phyloP scores from a whole-genome alignment of 208 protist genomes.

The Leishmania lainsoni region DNA sequence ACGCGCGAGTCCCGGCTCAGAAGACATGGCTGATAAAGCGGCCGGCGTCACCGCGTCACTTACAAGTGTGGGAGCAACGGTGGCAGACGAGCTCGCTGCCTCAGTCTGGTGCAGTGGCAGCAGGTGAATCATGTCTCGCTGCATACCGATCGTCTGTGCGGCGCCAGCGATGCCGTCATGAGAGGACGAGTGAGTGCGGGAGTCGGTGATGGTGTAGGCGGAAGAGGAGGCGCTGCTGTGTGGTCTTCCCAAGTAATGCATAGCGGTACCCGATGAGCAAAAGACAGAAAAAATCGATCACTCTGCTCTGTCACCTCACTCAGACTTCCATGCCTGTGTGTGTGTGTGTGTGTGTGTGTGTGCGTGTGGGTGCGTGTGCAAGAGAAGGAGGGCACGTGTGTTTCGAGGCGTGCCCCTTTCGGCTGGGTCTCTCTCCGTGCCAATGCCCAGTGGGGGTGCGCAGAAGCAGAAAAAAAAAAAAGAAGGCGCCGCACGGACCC shows the following conservation, averaged over 20 bases:
- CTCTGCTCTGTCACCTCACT: background rate
- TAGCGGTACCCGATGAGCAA: background rate
- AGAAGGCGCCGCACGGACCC: background rate
- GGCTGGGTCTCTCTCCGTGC: background rate
- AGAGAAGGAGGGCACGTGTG: background rate
- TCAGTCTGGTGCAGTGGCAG: background rate
- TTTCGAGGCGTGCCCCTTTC: background rate
- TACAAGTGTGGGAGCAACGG: background rate
- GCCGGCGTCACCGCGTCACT: background rate
- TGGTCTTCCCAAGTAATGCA: background rate
- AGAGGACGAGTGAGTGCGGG: background rate
- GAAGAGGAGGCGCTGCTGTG: background rate
- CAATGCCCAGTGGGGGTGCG: background rate
- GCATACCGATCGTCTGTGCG: background rate
- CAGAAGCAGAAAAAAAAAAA: background rate
- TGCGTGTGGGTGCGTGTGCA: background rate
- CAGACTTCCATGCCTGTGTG: background rate
- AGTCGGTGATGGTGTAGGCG: background rate
- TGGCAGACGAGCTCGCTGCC: background rate
- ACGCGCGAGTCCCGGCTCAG: conserved; percentile 9
- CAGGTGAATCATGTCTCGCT: background rate
- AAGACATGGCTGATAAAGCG: background rate
- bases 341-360: background rate
- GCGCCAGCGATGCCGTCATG: background rate
- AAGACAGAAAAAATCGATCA: background rate